Percentiles rank a stretch among this genome's conserved stretches.
Conservation (phyloP, 495 filamentous ascomycete genomes). For the Aspergillus hancockii region DNA sequence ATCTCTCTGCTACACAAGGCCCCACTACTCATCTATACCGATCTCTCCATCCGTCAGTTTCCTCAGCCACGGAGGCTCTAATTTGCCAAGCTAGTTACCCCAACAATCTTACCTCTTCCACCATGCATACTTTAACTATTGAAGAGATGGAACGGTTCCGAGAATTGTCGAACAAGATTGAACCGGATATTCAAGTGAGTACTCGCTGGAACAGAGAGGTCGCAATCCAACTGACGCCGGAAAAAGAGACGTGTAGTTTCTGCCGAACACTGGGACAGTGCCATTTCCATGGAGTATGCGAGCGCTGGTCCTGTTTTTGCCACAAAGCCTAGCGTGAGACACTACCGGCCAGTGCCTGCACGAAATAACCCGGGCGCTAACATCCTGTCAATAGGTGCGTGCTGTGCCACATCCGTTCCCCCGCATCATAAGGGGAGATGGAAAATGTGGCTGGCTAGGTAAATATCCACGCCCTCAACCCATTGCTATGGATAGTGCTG, state of each 20-base stretch:
- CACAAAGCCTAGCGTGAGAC: constrained; percentile 79
- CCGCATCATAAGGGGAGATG: constrained; percentile 86
- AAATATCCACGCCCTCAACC: constrained; percentile 33
- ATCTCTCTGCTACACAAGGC: constrained; percentile 35
- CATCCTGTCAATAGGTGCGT: constrained; percentile 57
- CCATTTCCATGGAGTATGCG: constrained; percentile 84
- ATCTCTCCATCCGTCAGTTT: constrained; percentile 24
- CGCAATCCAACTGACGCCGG: constrained; percentile 9
- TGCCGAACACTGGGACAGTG: constrained; percentile 70
- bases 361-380: constrained; percentile 18
- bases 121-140: constrained; percentile 47
- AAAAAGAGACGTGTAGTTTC: constrained; percentile 80
- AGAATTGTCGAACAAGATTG: constrained; percentile 60
- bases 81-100: constrained; percentile 22
- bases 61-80: constrained; percentile 26
- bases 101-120: constrained; percentile 21
- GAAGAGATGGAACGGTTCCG: constrained; percentile 58
- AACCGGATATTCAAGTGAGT: constrained; percentile 65
- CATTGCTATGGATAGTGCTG: background rate
- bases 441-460: constrained; percentile 98
- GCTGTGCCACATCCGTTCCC: constrained; percentile 84
- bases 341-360: background rate
- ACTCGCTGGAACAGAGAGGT: background rate
- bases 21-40: constrained; percentile 17
- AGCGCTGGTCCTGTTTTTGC: constrained; percentile 84